Conservation (phyloP, 768 basidiomycete species). For the Agrocybe pediades region DNA sequence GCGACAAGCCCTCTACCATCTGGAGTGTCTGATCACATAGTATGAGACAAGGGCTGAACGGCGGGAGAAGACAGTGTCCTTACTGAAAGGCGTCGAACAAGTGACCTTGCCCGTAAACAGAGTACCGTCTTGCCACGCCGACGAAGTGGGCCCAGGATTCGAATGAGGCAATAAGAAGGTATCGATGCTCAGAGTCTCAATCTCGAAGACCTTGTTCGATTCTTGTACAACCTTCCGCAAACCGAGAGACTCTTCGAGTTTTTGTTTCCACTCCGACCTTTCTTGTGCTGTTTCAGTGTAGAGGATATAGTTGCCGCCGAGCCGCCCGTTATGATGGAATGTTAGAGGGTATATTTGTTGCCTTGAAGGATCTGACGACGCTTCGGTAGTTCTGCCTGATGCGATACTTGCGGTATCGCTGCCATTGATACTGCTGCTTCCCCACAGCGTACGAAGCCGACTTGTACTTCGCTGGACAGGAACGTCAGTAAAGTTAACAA, state of each 20-base stretch:
- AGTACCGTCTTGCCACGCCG: conserved; percentile 71
- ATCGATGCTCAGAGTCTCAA: conserved; percentile 85
- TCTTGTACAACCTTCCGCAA: conserved; percentile 88
- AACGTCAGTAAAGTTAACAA: conserved; percentile 79
- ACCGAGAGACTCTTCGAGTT: conserved; percentile 88
- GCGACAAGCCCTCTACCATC: conserved; percentile 85
- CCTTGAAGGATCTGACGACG: conserved; percentile 57
- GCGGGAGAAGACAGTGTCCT: conserved; percentile 14
- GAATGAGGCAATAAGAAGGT: conserved; percentile 80
- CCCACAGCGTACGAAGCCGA: conserved; percentile 64
- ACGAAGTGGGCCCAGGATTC: conserved; percentile 40
- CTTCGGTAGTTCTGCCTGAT: conserved; percentile 23
- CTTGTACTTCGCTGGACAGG: conserved; percentile 70
- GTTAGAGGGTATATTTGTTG: conserved; percentile 83
- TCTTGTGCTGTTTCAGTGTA: conserved; percentile 77
- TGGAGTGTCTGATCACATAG: conserved; percentile 67
- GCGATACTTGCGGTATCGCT: conserved; percentile 22
- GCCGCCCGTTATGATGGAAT: conserved; percentile 84
- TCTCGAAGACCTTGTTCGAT: conserved; percentile 92
- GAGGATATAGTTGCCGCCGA: conserved; percentile 80
- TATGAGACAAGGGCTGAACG: not conserved
- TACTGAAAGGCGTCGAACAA: conserved; percentile 91
- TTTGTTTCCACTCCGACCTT: conserved; percentile 86
- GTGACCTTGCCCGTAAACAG: conserved; percentile 84
- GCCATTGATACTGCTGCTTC: conserved; percentile 3